These are phyloP conservation scores for Colletotrichum salicis DNA, from an alignment of 2,329 filamentous ascomycete species.

Conservation along the genomic window DNA sequence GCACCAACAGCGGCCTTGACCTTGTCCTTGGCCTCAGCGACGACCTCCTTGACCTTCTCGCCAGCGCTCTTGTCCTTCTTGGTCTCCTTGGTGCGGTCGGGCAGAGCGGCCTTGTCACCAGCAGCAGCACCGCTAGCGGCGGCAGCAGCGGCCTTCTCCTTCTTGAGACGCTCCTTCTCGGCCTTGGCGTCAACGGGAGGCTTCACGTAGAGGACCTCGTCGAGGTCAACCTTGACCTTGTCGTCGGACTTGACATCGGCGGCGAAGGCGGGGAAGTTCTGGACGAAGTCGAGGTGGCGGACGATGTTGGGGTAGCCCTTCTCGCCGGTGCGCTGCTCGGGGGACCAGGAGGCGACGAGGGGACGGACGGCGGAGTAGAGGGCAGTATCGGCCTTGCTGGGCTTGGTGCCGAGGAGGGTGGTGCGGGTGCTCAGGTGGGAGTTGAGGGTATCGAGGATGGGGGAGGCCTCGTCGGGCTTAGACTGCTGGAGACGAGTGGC, in stretches of 20 bases:
- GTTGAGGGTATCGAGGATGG: slow-evolving; percentile 84
- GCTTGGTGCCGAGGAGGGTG: slow-evolving; percentile 89
- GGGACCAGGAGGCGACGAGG: slow-evolving; percentile 79
- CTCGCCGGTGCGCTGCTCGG: slow-evolving; percentile 90
- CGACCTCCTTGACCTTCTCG: slow-evolving; percentile 59
- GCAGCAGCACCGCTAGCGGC: slow-evolving; percentile 56
- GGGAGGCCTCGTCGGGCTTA: slow-evolving; percentile 64
- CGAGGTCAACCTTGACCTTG: slow-evolving; percentile 81
- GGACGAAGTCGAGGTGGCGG: slow-evolving; percentile 91
- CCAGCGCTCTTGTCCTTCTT: slow-evolving; percentile 65
- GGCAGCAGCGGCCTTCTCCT: slow-evolving; percentile 83
- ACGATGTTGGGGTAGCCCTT: slow-evolving; percentile 91
- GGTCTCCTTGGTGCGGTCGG: slow-evolving; percentile 71
- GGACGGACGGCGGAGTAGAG: slow-evolving; percentile 84
- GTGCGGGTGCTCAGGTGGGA: slow-evolving; percentile 87
- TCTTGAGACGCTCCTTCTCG: slow-evolving; percentile 96
- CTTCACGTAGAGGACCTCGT: slow-evolving; percentile 87
- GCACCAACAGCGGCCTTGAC: slow-evolving; percentile 53
- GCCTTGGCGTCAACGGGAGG: slow-evolving; percentile 91
- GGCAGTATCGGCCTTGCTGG: slow-evolving; percentile 86
- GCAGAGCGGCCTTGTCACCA: slow-evolving; percentile 59
- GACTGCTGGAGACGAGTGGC: slow-evolving; percentile 73
- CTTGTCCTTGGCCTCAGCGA: slow-evolving; percentile 59
- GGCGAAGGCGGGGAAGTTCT: slow-evolving; percentile 82
- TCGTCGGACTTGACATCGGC: slow-evolving; percentile 76